Evolutionary conservation across 78 protist genomes (phyloP).

Genomic region (Dictyostelium firmibasis): DNA sequence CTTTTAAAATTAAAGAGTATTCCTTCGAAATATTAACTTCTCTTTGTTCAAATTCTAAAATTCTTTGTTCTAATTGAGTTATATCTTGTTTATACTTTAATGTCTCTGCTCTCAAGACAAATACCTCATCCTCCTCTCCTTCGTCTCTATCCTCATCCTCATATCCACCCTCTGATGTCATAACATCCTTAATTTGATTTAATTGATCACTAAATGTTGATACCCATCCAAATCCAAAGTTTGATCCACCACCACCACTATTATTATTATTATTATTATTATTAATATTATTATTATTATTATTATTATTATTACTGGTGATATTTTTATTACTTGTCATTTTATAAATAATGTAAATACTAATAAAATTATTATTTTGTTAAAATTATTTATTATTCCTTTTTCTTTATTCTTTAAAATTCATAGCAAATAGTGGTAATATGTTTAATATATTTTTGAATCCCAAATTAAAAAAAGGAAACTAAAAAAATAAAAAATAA

Average conservation of each 20-base stretch:
- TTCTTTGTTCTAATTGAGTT: conserved; percentile 23
- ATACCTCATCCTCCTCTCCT: not conserved
- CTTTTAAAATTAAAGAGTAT: conserved; percentile 28
- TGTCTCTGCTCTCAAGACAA: conserved; percentile 44
- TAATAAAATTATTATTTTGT: not conserved
- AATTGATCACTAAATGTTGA: conserved; percentile 51
- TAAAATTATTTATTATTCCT: not conserved
- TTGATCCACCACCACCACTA: not conserved
- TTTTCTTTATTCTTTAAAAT: not conserved
- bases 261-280: not conserved
- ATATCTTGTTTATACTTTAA: conserved; percentile 26
- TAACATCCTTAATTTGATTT: conserved; percentile 70
- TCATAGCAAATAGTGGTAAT: not conserved
- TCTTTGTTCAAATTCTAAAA: conserved; percentile 48
- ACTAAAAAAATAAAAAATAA: not conserved
- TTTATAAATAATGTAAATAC: not conserved
- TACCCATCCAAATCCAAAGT: conserved; percentile 47
- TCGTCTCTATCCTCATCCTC: not conserved
- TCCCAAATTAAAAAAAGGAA: not conserved
- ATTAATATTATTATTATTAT: not conserved
- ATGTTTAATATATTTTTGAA: not conserved
- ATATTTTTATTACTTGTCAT: not conserved
- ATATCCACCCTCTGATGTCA: conserved; percentile 8
- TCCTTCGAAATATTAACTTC: conserved; percentile 43
- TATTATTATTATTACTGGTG: not conserved